These are phyloP conservation scores for Penicillium sp. DNA, from an alignment of 2,329 filamentous ascomycete species.

Conservation along the genomic window DNA sequence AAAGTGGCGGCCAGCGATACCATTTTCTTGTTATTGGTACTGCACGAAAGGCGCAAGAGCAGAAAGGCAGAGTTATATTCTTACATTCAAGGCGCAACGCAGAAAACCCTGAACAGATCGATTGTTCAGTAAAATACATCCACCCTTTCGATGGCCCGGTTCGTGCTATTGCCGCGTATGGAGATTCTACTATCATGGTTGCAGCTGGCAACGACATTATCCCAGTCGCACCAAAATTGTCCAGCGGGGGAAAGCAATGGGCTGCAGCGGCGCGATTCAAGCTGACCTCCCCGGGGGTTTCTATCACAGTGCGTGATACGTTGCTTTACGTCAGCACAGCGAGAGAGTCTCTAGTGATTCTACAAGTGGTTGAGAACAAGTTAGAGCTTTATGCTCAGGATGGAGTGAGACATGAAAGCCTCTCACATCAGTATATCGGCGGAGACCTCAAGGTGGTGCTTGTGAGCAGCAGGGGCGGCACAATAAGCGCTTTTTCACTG, in stretches of 20 bases:
- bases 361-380: slow-evolving; percentile 36
- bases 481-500: slow-evolving; percentile 40
- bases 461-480: slow-evolving; percentile 50
- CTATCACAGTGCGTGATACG: slow-evolving; percentile 45
- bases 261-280: slow-evolving; percentile 33
- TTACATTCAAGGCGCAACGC: slow-evolving; percentile 30
- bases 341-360: slow-evolving; percentile 50
- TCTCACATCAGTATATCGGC: slow-evolving; percentile 38
- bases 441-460: slow-evolving; percentile 44
- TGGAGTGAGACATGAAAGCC: slow-evolving; percentile 26
- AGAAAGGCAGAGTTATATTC: slow-evolving; percentile 36
- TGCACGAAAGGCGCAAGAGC: slow-evolving; percentile 24
- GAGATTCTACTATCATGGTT: slow-evolving; percentile 41
- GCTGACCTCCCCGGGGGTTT: slow-evolving; percentile 48
- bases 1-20: slow-evolving; percentile 32
- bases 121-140: slow-evolving; percentile 34
- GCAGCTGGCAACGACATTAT: slow-evolving; percentile 43
- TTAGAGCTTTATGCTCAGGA: slow-evolving; percentile 34
- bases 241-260: slow-evolving; percentile 37
- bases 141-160: slow-evolving; percentile 36
- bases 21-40: slow-evolving; percentile 42
- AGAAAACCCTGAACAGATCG: slow-evolving; percentile 24
- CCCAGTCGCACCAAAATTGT: slow-evolving; percentile 41
- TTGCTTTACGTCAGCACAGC: slow-evolving; percentile 54
- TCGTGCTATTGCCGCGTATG: slow-evolving; percentile 55